Evolutionary conservation across 306 rosid species (phyloP), one percentile per base, ranked within the genome.

Genomic region (Cajanus cajan): DNA sequence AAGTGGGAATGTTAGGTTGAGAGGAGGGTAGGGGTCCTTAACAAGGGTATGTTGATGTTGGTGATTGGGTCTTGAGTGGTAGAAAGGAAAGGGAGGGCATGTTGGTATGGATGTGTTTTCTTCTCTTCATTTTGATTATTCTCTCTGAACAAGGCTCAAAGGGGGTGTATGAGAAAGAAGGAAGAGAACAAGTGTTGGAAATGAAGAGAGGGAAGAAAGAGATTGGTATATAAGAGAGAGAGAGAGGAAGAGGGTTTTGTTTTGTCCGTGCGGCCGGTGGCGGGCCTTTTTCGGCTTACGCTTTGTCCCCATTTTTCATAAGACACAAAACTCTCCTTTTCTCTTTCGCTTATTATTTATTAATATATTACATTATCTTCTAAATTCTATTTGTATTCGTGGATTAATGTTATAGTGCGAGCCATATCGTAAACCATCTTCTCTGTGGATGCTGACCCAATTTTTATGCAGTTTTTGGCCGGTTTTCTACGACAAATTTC

Each of bases 261-360:
- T 80, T 48, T 59, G 41, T 65, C 75, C 63, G 19, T 31, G 67
- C 10, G 74, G 93, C 86, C 89, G 93, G 89, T 87, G 84, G 82
- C 59, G 76, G 77, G 41, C 82, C 77, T 72, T 90, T 87, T 87
- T 86, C 84, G 83, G 76, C 90, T 82, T 87, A 87, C 79, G 64
- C 86, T 80, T 78, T 84, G 89, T 85, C 79, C 61, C 66, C 75
- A 66, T 81, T 77, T 82, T 71, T 65, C 45, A 47, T 71, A 73
- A 72, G 71, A 76, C 85, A 83, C 71, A 67, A 52, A 40, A 68
- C n/a, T n/a, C n/a, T n/a, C n/a, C n/a, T 63, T 71, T 78, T 76
- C 85, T 57, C 43, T 78, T 73, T 74, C 86, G 48, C 71, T 34
- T 57, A 69, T 67, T 54, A 62, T 8, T 62, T 37, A n/a, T n/a